phyloP scores from a whole-genome alignment of 2,329 filamentous ascomycete genomes.

The Aureobasidium namibiae region DNA sequence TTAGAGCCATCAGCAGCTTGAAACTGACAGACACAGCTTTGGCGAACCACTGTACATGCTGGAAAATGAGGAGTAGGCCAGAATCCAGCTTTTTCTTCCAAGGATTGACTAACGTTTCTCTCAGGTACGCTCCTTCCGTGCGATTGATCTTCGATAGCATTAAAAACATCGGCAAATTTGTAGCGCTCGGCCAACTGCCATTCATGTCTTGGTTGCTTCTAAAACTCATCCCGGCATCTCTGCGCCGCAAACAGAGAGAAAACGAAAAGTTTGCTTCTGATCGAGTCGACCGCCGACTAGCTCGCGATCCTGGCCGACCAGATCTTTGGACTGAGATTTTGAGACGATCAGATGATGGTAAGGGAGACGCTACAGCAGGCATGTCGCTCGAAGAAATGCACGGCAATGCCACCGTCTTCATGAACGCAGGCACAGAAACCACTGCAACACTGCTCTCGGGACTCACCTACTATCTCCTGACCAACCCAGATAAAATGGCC shows the following conservation, averaged over 20 bases:
- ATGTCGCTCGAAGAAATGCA: constrained; percentile 27
- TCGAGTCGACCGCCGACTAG: constrained; percentile 22
- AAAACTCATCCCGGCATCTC: background rate
- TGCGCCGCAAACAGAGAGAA: background rate
- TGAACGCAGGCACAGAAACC: constrained; percentile 32
- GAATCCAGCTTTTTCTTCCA: background rate
- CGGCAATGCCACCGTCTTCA: constrained; percentile 25
- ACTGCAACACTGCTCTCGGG: constrained; percentile 29
- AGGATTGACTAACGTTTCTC: background rate
- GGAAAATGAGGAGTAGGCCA: constrained; percentile 13
- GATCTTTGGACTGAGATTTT: constrained; percentile 22
- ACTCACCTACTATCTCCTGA: constrained; percentile 34
- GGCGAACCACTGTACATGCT: constrained; percentile 27
- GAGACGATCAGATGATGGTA: constrained; percentile 13
- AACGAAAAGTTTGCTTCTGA: constrained; percentile 14
- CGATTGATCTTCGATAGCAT: constrained; percentile 12
- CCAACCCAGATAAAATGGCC: constrained; percentile 29
- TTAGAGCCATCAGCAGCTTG: background rate
- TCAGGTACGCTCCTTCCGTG: constrained; percentile 14
- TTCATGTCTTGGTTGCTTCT: background rate
- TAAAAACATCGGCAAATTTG: background rate
- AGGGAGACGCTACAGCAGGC: constrained; percentile 16
- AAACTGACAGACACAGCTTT: constrained; percentile 15
- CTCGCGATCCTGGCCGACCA: constrained; percentile 15
- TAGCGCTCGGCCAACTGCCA: constrained; percentile 6